Evolutionary conservation across 2,329 filamentous ascomycete genomes (phyloP), one percentile per base, ranked within the genome.

Genomic region (Fusarium virguliforme): DNA sequence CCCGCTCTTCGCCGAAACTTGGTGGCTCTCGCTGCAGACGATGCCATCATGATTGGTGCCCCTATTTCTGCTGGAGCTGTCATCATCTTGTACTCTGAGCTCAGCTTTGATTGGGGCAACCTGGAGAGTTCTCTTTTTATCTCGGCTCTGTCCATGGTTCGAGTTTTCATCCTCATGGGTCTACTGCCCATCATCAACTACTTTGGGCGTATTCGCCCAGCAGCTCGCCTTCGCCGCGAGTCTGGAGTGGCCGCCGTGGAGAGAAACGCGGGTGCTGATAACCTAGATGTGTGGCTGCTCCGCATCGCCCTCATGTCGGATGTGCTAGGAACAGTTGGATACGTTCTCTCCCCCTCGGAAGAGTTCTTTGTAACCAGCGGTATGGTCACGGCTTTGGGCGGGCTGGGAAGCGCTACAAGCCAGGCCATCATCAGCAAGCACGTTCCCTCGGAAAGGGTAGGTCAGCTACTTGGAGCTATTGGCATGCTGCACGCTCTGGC

Each of bases 371-470:
- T 93, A 4, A 68, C 89, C 1, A 92, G 90, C 18, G 95, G 94
- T 53, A 84, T 93, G 48, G 75, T 95, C 18, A 91, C 94, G 2
- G 87, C 94, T 0, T 82, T 97, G 40, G 95, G 95, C 26, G 95
- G 95, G 1, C 90, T 98, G 50, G 95, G 92, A 0, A 92, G 91
- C 37, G 95, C 96, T 1, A 96, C 93, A 0, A 85, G 97, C 55
- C 94, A 97, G 77, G 91, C 93, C 2, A 88, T 92, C 1, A 84
- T 98, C 56, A 98, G 94, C 22, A 98, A 98, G 79, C 96, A 98
- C 79, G 91, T 98, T 0, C 94, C 95, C 0, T 86, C 90, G 1
- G 92, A 96, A 70, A 88, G 89, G 51, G 91, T 96, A 0, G 96
- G 96, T 0, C 91, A 96, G 79, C 84, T 98, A n/a, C 87, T 99